These are phyloP conservation scores for California macrophylla DNA, from an alignment of 441 rosid species.

Conservation along the genomic window DNA sequence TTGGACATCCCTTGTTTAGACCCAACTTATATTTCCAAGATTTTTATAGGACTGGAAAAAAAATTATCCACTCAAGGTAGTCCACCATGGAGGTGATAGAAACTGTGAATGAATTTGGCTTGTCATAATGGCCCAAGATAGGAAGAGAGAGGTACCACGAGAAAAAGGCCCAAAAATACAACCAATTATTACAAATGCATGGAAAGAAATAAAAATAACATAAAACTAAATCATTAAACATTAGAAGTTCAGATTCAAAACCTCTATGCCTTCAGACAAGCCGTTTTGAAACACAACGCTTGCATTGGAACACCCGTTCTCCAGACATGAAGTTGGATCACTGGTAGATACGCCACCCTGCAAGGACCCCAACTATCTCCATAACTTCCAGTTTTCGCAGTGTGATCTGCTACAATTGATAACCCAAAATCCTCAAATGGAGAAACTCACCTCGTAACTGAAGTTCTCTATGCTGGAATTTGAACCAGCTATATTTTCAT, in stretches of 20 bases:
- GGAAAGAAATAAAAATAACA: background rate
- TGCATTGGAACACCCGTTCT: slow-evolving; percentile 17
- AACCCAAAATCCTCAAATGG: slow-evolving; percentile 31
- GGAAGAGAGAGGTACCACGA: background rate
- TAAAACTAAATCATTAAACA: background rate
- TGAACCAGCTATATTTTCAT: slow-evolving; percentile 17
- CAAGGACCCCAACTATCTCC: slow-evolving; percentile 35
- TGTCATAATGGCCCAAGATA: slow-evolving; percentile 15
- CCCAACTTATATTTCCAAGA: background rate
- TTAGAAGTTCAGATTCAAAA: slow-evolving; percentile 30
- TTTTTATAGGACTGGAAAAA: slow-evolving; percentile 16
- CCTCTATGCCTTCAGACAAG: slow-evolving; percentile 33
- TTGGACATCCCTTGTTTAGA: background rate
- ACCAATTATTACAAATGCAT: background rate
- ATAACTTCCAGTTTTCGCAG: slow-evolving; percentile 31
- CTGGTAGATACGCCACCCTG: slow-evolving; percentile 40
- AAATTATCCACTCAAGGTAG: slow-evolving; percentile 16
- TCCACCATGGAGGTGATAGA: background rate
- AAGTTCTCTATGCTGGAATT: slow-evolving; percentile 26
- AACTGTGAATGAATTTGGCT: background rate
- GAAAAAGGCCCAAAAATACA: slow-evolving; percentile 5
- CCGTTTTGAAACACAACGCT: slow-evolving; percentile 20
- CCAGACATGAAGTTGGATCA: slow-evolving; percentile 27
- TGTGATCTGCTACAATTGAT: slow-evolving; percentile 33
- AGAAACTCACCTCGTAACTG: slow-evolving; percentile 25